Percentiles rank a stretch among this genome's conserved stretches.
These are phyloP conservation scores for Phytophthora fragariae DNA, from an alignment of 352 stramenopile species.

Conservation along the genomic window DNA sequence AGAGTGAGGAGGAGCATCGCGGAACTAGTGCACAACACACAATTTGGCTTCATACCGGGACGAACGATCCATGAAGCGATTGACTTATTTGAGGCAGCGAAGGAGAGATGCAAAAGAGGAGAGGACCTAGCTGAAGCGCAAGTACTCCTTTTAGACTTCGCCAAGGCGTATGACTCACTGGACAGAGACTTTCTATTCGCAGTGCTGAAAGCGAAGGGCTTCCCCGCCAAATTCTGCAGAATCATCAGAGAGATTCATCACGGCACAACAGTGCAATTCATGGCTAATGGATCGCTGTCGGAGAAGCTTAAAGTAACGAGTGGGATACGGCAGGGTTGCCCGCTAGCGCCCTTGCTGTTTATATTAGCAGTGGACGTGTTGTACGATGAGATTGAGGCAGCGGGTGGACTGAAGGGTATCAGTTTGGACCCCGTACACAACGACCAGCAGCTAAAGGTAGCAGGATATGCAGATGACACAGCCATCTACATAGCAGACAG, in stretches of 20 bases:
- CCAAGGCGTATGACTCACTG: slow-evolving; percentile 1
- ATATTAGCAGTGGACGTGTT: too few species aligned
- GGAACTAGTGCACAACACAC: neutral
- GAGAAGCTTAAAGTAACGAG: too few species aligned
- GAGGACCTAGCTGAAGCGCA: neutral
- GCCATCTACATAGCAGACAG: too few species aligned
- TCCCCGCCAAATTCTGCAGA: neutral
- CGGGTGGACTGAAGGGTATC: too few species aligned
- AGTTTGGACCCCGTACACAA: too few species aligned
- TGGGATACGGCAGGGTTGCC: too few species aligned
- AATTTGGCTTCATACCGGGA: slow-evolving; percentile 7
- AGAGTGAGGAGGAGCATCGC: neutral
- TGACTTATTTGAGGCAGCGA: slow-evolving; percentile 13
- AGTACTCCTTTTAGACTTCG: slow-evolving; percentile 15
- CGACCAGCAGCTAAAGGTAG: too few species aligned
- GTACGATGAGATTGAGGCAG: too few species aligned
- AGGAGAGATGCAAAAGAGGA: neutral
- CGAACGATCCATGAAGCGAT: slow-evolving; percentile 13
- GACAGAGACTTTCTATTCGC: neutral
- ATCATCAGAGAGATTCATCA: neutral
- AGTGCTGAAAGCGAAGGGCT: slow-evolving; percentile 4
- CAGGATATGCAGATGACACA: too few species aligned
- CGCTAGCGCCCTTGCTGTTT: too few species aligned
- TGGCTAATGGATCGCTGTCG: too few species aligned
- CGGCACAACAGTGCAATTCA: too few species aligned